Evolutionary conservation across 2,329 filamentous ascomycete species (phyloP).

Genomic region (Phoma sp.): DNA sequence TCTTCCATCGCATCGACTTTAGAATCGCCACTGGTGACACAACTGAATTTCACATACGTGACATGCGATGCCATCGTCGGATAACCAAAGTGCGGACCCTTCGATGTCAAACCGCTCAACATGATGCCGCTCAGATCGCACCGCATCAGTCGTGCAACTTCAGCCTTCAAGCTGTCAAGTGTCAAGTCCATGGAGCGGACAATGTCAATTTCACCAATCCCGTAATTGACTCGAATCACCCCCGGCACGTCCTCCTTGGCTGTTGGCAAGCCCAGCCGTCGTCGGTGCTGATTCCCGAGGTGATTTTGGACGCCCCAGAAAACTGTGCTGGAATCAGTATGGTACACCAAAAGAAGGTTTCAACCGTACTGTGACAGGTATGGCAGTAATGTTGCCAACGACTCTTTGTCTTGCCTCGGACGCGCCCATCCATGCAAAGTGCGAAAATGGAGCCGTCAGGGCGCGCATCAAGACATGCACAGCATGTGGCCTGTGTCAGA

Average conservation of each 20-base stretch:
- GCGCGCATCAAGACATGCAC: slow-evolving; percentile 19
- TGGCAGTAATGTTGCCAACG: slow-evolving; percentile 12
- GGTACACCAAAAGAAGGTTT: neutral
- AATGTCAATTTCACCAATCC: slow-evolving; percentile 4
- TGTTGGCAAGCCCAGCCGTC: neutral
- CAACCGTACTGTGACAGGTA: slow-evolving; percentile 10
- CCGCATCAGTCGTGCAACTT: slow-evolving; percentile 21
- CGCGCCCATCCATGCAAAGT: slow-evolving; percentile 9
- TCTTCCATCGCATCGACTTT: slow-evolving; percentile 11
- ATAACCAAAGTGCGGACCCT: slow-evolving; percentile 2
- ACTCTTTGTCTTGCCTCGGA: neutral
- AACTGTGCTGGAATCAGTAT: neutral
- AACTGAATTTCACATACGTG: slow-evolving; percentile 2
- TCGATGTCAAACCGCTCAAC: slow-evolving; percentile 4
- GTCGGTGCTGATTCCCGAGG: neutral
- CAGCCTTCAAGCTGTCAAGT: slow-evolving; percentile 8
- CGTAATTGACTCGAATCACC: neutral
- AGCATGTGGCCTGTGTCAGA: slow-evolving; percentile 16
- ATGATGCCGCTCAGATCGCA: slow-evolving; percentile 16
- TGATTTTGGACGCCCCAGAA: neutral
- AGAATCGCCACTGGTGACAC: neutral
- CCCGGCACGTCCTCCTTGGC: neutral
- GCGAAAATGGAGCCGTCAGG: slow-evolving; percentile 5
- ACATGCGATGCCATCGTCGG: slow-evolving; percentile 2
- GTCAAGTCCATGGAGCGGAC: slow-evolving; percentile 14